phyloP scores from a whole-genome alignment of 1,284 basidiomycete species.

The Heterobasidion occidentale region DNA sequence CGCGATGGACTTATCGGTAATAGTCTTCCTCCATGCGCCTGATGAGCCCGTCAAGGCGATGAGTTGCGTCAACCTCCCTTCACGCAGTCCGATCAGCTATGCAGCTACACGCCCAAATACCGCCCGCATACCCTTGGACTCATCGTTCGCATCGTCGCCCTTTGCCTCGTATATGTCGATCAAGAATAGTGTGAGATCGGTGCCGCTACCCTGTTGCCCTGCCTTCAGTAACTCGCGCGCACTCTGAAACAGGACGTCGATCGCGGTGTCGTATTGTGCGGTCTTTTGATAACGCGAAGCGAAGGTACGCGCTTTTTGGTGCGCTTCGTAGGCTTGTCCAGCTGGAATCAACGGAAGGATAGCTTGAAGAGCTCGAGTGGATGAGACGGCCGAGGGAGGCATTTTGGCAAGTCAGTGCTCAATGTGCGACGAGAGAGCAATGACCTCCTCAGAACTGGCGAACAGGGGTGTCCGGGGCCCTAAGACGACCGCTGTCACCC shows the following conservation, averaged over 20 bases:
- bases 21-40: conserved; percentile 76
- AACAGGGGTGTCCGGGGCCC: neutral
- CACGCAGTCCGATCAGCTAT: conserved; percentile 6
- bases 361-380: conserved; percentile 60
- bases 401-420: neutral
- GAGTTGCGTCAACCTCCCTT: conserved; percentile 75
- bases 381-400: conserved; percentile 25
- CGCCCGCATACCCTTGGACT: conserved; percentile 59
- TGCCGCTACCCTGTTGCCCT: conserved; percentile 82
- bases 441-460: neutral
- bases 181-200: conserved; percentile 73
- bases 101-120: neutral
- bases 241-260: conserved; percentile 84
- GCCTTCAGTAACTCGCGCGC: conserved; percentile 80
- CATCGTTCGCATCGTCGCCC: conserved; percentile 58
- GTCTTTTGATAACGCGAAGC: conserved; percentile 81
- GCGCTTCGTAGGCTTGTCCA: conserved; percentile 80
- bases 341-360: conserved; percentile 68
- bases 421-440: neutral
- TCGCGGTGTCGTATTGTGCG: conserved; percentile 71
- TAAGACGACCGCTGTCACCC: too few relatives aligned
- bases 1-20: conserved; percentile 74
- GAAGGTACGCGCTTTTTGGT: conserved; percentile 92
- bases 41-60: conserved; percentile 68
- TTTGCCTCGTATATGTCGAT: conserved; percentile 76